Evolutionary conservation across 129 eudicot genomes (phyloP).

Genomic region (Centella asiatica): DNA sequence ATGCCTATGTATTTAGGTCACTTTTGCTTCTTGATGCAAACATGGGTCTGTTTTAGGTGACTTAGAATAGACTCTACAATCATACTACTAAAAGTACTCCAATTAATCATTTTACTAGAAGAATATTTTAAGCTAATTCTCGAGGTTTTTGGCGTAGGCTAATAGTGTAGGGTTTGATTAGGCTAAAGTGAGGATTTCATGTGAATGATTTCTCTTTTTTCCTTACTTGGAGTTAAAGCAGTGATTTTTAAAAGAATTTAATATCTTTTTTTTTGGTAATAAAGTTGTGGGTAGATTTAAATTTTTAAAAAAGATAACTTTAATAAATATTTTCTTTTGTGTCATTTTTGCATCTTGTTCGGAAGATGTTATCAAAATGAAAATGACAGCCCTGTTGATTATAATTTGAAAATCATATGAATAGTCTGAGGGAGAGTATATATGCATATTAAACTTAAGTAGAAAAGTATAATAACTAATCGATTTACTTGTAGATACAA

Average conservation of each 20-base stretch:
- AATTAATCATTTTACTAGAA: neutral
- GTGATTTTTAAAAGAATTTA: neutral
- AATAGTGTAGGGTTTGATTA: neutral
- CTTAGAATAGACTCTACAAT: conserved; percentile 12
- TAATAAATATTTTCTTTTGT: too few species aligned
- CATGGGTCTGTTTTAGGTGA: conserved; percentile 2
- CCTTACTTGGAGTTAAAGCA: neutral
- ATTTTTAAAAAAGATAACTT: too few species aligned
- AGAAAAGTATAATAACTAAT: neutral
- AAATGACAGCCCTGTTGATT: neutral
- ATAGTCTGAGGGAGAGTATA: too few species aligned
- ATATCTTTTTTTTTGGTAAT: too few species aligned
- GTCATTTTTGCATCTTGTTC: too few species aligned
- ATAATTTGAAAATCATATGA: too few species aligned
- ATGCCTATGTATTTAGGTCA: neutral
- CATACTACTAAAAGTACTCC: too few species aligned
- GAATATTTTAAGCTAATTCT: neutral
- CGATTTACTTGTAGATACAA: neutral
- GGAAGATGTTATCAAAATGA: neutral
- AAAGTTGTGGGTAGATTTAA: too few species aligned
- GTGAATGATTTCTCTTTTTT: neutral
- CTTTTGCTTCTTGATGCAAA: conserved; percentile 6
- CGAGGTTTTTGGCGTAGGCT: neutral
- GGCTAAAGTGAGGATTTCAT: neutral
- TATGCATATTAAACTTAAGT: too few species aligned